Base-by-base conservation (phyloP, 106 monocot species). In the Hemerocallis citrina region DNA sequence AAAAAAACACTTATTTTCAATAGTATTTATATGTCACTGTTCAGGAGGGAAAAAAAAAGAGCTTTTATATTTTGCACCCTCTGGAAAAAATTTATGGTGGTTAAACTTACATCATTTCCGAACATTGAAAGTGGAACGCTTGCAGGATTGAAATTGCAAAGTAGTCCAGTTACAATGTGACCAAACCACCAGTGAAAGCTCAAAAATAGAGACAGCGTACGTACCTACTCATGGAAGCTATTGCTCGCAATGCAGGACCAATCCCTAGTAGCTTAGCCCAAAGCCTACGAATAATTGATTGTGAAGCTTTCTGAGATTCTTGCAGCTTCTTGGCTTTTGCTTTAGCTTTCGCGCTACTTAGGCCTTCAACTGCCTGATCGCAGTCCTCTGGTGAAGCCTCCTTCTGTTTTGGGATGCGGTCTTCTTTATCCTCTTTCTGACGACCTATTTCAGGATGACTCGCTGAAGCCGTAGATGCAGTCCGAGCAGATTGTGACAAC, bases 381-480 rank as follows among this genome's bases (percentile, higher is more conserved):
- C 96, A 96, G 44, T 96, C 96, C 77, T 96, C 91, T 21, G 96
- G 84, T 8, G 91, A 96, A 34, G 91, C 77, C 62, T 91, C 91
- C 64, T 88, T 96, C 64, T 67, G 68, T 61, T 91, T 90, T 43
- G 67, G 72, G 4, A 35, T 61, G 38, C 68, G 61, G 22, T 79
- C 81, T n/a, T n/a, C n/a, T 48, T 63, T 59, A 34, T 62, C 65
- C 32, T 82, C 68, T 14, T 74, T 62, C 17, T 36, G 52, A 27
- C 14, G 35, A 28, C 52, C 59, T 49, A 73, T 55, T 57, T 64
- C 68, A 21, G 68, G 73, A 41, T 81, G 86, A 27, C 77, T 73
- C 15, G 86, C 89, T 13, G 80, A 73, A 12, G 80, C 80, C 34
- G 85, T 82, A 34, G 85, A 75, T 24, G 74, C 74, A 19, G 65